phyloP scores from a whole-genome alignment of 306 rosid species.

The Vachellia pachyceras region DNA sequence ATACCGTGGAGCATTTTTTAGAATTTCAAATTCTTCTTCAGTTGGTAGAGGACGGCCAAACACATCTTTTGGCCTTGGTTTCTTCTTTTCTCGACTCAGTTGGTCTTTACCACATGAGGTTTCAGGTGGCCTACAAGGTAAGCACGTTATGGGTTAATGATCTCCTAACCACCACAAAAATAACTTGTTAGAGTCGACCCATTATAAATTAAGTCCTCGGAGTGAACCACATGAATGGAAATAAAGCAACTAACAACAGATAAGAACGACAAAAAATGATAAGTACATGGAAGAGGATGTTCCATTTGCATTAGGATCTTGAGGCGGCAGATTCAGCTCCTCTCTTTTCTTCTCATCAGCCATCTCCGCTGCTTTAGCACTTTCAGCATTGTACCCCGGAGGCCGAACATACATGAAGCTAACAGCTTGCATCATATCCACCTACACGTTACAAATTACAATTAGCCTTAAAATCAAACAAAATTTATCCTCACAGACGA shows the following conservation, averaged over 20 bases:
- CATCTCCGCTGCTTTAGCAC: slow-evolving; percentile 92
- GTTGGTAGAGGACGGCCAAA: slow-evolving; percentile 92
- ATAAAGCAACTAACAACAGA: not conserved
- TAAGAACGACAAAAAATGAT: slow-evolving; percentile 12
- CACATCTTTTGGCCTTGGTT: slow-evolving; percentile 88
- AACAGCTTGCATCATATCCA: slow-evolving; percentile 95
- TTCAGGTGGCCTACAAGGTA: slow-evolving; percentile 47
- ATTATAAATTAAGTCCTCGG: not conserved
- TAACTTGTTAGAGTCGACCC: not conserved
- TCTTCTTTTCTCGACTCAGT: slow-evolving; percentile 62
- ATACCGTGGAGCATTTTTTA: slow-evolving; percentile 94
- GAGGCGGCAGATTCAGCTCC: slow-evolving; percentile 46
- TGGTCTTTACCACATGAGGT: slow-evolving; percentile 42
- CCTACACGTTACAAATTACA: slow-evolving; percentile 43
- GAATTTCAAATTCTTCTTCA: slow-evolving; percentile 84
- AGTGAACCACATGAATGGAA: not conserved
- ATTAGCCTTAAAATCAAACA: not conserved
- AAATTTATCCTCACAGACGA: not conserved
- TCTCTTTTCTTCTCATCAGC: slow-evolving; percentile 63
- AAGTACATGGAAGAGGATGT: slow-evolving; percentile 61
- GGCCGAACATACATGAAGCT: slow-evolving; percentile 99
- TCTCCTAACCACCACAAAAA: slow-evolving; percentile 9
- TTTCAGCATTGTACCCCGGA: slow-evolving; percentile 91
- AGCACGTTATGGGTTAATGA: slow-evolving; percentile 9
- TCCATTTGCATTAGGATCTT: slow-evolving; percentile 40